phyloP scores from a whole-genome alignment of 768 basidiomycete genomes.

The Trametes coccinea region DNA sequence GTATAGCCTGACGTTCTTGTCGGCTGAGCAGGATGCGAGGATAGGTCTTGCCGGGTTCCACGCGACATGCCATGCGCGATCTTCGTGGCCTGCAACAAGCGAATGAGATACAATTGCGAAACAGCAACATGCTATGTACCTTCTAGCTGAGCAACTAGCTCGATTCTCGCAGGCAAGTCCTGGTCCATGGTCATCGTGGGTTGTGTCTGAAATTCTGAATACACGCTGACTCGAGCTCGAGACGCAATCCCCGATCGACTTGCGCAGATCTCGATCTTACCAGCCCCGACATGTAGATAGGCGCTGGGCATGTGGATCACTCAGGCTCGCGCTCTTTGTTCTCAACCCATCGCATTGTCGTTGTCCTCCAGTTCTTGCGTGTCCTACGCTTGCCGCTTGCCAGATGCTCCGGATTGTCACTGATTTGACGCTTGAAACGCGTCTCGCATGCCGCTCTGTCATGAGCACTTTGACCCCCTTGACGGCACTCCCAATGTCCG shows the following conservation, averaged over 20 bases:
- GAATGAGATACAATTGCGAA: not conserved
- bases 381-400: too few species aligned
- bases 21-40: slow-evolving; percentile 91
- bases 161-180: slow-evolving; percentile 12
- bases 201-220: not conserved
- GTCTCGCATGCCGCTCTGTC: too few species aligned
- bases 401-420: too few species aligned
- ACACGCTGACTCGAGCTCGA: not conserved
- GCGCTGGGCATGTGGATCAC: not conserved
- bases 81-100: slow-evolving; percentile 62
- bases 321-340: too few species aligned
- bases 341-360: too few species aligned
- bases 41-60: slow-evolving; percentile 86
- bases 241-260: not conserved
- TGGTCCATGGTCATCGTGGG: slow-evolving; percentile 9
- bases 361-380: too few species aligned
- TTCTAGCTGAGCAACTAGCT: slow-evolving; percentile 18
- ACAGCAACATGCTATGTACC: not conserved
- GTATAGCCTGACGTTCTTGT: slow-evolving; percentile 89
- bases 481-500: too few species aligned
- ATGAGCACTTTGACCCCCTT: too few species aligned
- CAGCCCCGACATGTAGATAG: not conserved
- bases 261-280: slow-evolving; percentile 8
- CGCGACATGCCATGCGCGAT: slow-evolving; percentile 83
- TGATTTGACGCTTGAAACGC: too few species aligned